phyloP scores from a whole-genome alignment of 2,329 filamentous ascomycete genomes.

The Fusarium agapanthi region DNA sequence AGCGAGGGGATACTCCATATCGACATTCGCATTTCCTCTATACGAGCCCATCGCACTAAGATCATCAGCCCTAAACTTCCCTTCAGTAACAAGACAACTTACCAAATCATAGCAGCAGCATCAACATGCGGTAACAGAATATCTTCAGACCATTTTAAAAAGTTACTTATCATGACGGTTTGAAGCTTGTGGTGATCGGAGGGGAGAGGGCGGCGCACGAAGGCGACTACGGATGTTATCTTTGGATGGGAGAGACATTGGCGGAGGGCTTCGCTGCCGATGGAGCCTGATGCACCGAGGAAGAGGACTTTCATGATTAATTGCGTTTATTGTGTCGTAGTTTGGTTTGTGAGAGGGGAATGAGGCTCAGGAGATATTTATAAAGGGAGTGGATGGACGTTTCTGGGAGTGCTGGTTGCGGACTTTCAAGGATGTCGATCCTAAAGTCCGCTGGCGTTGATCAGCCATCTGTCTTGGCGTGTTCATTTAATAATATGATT shows the following conservation, averaged over 20 bases:
- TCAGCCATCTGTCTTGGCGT: background rate
- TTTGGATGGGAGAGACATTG: conserved; percentile 46
- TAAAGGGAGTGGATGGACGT: rapidly evolving
- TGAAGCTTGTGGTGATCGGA: conserved; percentile 27
- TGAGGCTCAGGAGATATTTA: background rate
- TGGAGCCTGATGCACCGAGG: conserved; percentile 46
- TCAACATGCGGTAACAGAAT: conserved; percentile 21
- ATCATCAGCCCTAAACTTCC: background rate
- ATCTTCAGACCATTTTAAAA: conserved; percentile 27
- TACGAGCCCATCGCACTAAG: conserved; percentile 37
- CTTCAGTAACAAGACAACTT: background rate
- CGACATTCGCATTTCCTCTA: conserved; percentile 18
- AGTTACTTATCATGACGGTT: conserved; percentile 29
- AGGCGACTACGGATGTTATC: conserved; percentile 44
- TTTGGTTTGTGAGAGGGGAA: rapidly evolving
- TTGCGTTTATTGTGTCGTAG: rapidly evolving
- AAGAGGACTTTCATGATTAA: conserved; percentile 48
- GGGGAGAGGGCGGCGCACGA: conserved; percentile 44
- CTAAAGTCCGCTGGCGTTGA: background rate
- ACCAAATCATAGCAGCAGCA: conserved; percentile 39
- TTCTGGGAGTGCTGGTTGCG: background rate
- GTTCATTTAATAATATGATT: rapidly evolving
- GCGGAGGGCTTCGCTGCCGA: conserved; percentile 45
- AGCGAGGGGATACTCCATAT: conserved; percentile 34
- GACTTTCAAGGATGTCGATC: background rate